Evolutionary conservation across 805 yeast genomes (phyloP).

Genomic region (Kazachstania kunashirensis): DNA sequence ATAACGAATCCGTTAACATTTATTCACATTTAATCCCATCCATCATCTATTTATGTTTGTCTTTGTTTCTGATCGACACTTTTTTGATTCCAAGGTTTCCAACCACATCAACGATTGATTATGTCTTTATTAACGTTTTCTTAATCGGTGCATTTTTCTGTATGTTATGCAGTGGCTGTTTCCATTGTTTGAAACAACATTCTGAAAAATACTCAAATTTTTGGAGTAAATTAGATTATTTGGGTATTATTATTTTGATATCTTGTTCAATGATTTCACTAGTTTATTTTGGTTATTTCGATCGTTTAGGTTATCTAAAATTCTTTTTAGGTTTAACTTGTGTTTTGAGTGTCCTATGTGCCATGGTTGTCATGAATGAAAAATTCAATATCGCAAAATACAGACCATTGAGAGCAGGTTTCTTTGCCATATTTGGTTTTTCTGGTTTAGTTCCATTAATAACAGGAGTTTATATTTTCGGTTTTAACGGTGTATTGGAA

Average conservation of each 20-base stretch:
- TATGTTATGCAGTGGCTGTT: slow-evolving; percentile 52
- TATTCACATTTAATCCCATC: slow-evolving; percentile 52
- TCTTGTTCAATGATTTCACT: slow-evolving; percentile 51
- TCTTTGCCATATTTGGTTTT: slow-evolving; percentile 72
- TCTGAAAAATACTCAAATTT: slow-evolving; percentile 42
- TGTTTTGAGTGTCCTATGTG: slow-evolving; percentile 50
- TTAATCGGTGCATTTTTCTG: slow-evolving; percentile 51
- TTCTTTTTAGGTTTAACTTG: slow-evolving; percentile 35
- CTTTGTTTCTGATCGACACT: slow-evolving; percentile 22
- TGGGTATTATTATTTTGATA: slow-evolving; percentile 63
- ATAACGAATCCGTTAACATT: slow-evolving; percentile 66
- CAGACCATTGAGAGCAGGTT: slow-evolving; percentile 64
- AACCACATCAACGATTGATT: slow-evolving; percentile 36
- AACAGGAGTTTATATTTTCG: slow-evolving; percentile 43
- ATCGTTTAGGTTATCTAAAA: slow-evolving; percentile 24
- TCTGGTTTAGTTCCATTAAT: slow-evolving; percentile 64
- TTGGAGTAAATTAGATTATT: slow-evolving; percentile 65
- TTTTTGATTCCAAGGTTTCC: slow-evolving; percentile 26
- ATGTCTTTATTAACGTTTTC: slow-evolving; percentile 43
- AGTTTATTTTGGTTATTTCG: slow-evolving; percentile 37
- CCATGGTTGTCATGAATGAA: slow-evolving; percentile 53
- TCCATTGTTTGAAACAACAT: slow-evolving; percentile 61
- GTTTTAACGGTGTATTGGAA: slow-evolving; percentile 37
- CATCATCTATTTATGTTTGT: slow-evolving; percentile 19
- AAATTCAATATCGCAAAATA: slow-evolving; percentile 56